Percentiles rank a stretch among this genome's conserved stretches.
phyloP scores from a whole-genome alignment of 345 rosid species.

The Anastatica hierochuntica region DNA sequence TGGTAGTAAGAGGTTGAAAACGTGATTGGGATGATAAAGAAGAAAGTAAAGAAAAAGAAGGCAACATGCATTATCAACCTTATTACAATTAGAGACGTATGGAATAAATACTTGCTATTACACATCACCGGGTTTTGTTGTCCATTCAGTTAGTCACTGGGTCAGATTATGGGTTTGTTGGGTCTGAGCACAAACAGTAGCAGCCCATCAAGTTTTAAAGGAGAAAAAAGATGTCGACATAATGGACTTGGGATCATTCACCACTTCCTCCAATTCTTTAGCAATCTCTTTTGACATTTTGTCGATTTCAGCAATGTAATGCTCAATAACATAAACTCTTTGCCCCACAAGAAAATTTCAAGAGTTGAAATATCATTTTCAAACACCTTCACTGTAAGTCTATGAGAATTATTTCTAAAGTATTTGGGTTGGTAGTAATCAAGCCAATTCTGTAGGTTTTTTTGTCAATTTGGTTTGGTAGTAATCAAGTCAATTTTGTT shows the following conservation, averaged over 20 bases:
- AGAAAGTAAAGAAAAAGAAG: slow-evolving; percentile 86
- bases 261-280: slow-evolving; percentile 54
- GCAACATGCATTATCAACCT: slow-evolving; percentile 74
- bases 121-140: slow-evolving; percentile 94
- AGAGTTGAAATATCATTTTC: background rate
- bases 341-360: slow-evolving; percentile 40
- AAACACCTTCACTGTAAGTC: slow-evolving; percentile 58
- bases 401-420: slow-evolving; percentile 40
- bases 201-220: slow-evolving; percentile 90
- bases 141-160: slow-evolving; percentile 91
- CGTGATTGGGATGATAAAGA: slow-evolving; percentile 86
- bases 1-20: slow-evolving; percentile 82
- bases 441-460: slow-evolving; percentile 75
- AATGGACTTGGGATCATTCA: slow-evolving; percentile 61
- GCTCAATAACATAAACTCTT: slow-evolving; percentile 69
- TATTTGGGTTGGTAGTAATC: slow-evolving; percentile 71
- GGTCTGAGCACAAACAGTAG: slow-evolving; percentile 98
- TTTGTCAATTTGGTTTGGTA: background rate
- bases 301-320: slow-evolving; percentile 49
- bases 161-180: slow-evolving; percentile 92
- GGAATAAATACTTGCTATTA: slow-evolving; percentile 85
- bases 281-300: slow-evolving; percentile 59
- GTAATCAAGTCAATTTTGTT: background rate
- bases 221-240: slow-evolving; percentile 99
- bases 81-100: slow-evolving; percentile 60